Evolutionary conservation across 148 eudicot genomes (phyloP), one percentile per base, ranked within the genome.

Genomic region (Vaccinium darrowii): DNA sequence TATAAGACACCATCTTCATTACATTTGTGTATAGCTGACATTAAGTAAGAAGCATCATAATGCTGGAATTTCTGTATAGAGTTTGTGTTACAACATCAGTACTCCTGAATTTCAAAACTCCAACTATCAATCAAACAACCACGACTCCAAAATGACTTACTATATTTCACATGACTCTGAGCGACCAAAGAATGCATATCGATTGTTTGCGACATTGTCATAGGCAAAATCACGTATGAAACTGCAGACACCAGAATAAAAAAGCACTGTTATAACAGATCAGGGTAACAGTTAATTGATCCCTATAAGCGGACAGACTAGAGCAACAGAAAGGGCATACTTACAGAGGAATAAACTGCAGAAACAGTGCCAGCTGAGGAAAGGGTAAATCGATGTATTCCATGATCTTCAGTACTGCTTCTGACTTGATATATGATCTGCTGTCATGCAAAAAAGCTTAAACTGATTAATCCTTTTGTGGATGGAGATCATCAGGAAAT

Each of bases 391-490:
- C 79, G 76, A 97, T 91, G 93, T 94, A 95, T 77, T 97, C 95
- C 99, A 97, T 97, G 81, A 97, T 95, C 97, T 94, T 97, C 78
- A 95, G 79, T 30, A 97, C 99, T 83, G 99, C 99, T 89, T 93
- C 98, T 54, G 99, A 97, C 82, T 97, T 97, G 25, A 94, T 92
- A 82, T 95, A 93, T 72, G 98, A 89, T 87, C 99, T 97, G 93
- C 21, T 84, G 83, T 47, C 74, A 73, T 52, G 81, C 57, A 21
- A 57, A 63, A 13, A 65, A 67, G 8, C 39, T 71, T 53, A 18
- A 77, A 77, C 63, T 63, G 11, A 77, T 82, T 52, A 21, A 54
- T 65, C 39, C 81, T 74, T 73, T 43, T 5, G 39, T 36, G 39
- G 39, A 36, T 36, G 3, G 39, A 36, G 39, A 43, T 43, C 47